phyloP scores from a whole-genome alignment of 257 asterid species.

The Voacanga thouarsii region DNA sequence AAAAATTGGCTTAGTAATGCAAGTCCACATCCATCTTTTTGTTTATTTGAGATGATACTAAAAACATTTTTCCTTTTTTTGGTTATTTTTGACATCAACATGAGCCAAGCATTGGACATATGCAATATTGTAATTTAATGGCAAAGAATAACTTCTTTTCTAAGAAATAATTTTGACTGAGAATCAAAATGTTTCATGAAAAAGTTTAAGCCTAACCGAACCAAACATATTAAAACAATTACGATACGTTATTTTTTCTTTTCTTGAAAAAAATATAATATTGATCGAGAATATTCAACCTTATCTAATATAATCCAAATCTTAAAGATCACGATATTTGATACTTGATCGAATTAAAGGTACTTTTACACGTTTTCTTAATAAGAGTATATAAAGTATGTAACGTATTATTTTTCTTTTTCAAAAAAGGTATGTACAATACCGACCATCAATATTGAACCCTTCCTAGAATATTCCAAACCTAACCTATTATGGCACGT shows the following conservation, averaged over 20 bases:
- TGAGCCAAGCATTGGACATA: not conserved
- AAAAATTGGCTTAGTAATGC: not conserved
- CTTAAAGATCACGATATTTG: not conserved
- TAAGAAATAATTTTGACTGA: too few relatives aligned
- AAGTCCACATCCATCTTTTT: not conserved
- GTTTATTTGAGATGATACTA: not conserved
- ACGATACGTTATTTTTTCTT: not conserved
- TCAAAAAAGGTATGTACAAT: too few relatives aligned
- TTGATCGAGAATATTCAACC: not conserved
- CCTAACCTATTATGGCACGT: not conserved
- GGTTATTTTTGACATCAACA: conserved; percentile 11
- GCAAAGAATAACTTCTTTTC: not conserved
- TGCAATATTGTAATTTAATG: not conserved
- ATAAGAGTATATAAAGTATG: too few relatives aligned
- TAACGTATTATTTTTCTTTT: too few relatives aligned
- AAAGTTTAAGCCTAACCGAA: too few relatives aligned
- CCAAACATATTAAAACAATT: too few relatives aligned
- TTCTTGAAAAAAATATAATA: too few relatives aligned
- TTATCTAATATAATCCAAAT: not conserved
- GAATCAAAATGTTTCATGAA: too few relatives aligned
- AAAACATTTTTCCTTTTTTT: not conserved
- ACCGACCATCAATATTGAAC: not conserved
- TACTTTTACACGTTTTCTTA: not conserved
- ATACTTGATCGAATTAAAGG: not conserved
- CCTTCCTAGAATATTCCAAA: not conserved